phyloP scores from a whole-genome alignment of 352 stramenopile genomes.

The Phytophthora syringae region DNA sequence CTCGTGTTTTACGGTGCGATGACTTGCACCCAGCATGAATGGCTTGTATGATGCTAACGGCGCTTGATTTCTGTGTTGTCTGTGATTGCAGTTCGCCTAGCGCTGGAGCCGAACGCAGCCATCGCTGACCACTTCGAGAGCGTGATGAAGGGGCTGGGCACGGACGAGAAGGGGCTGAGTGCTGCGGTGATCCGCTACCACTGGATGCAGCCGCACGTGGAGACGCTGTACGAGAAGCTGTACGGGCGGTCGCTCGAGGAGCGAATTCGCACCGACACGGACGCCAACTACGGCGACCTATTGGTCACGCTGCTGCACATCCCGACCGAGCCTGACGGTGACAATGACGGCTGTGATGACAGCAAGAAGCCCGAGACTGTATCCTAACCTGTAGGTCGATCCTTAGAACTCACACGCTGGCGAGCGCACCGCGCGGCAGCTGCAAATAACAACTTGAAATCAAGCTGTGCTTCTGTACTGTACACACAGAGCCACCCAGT shows the following conservation, averaged over 20 bases:
- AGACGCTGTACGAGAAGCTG: constrained; percentile 49
- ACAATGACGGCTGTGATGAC: neutral
- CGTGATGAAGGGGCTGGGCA: constrained; percentile 65
- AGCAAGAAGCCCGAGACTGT: constrained; percentile 9
- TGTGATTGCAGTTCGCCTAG: constrained; percentile 48
- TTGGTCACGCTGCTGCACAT: constrained; percentile 59
- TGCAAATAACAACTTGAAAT: too few relatives aligned
- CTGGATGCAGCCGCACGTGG: constrained; percentile 45
- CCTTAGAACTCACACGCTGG: neutral
- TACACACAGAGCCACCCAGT: too few relatives aligned
- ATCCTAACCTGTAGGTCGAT: neutral
- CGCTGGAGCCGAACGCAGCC: constrained; percentile 55
- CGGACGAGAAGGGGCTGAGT: constrained; percentile 64
- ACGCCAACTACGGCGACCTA: constrained; percentile 60
- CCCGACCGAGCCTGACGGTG: constrained; percentile 15
- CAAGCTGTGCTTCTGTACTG: constrained; percentile 20
- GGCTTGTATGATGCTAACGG: neutral
- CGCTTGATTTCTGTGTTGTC: constrained; percentile 12
- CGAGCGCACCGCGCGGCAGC: too few relatives aligned
- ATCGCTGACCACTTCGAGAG: constrained; percentile 62
- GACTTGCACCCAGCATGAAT: neutral
- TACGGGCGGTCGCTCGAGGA: constrained; percentile 55
- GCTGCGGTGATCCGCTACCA: constrained; percentile 65
- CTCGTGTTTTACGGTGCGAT: constrained; percentile 70
- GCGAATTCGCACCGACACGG: constrained; percentile 60